Base-by-base conservation (phyloP, 2,329 filamentous ascomycete species). In the Sclerotinia sclerotiorum region DNA sequence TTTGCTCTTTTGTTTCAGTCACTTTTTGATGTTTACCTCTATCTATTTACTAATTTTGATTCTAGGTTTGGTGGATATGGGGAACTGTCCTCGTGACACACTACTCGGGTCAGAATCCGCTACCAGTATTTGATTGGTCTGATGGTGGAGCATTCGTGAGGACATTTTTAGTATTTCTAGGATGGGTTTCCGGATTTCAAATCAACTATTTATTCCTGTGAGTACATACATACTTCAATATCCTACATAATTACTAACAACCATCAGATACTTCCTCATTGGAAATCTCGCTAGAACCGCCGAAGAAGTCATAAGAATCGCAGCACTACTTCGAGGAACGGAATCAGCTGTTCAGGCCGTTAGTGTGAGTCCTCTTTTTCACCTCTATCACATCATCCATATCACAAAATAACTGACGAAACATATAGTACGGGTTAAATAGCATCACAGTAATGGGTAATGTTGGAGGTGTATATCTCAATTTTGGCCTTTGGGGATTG, bases 311-410 rank as follows among this genome's bases (percentile, higher is more conserved):
- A 85, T 93, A 55, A 84, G 90, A 0, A 88, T 89, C 73, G 85
- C 90, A 0, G 89, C 88, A 0, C 78, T 93, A 17, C 80, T 93
- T 3, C 83, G 90, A 67, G 90, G 88, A 0, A 90, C 88, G 0
- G 90, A 93, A 78, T 91, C 88, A 1, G 90, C 88, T 0, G 89
- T 88, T 80, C 90, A 93, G 76, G 90, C 89, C 8, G 79, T 93
- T 21, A 90, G 88, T 73, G 81, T 83, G 74, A 73, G 81, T 78
- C 63, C 1, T 21, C 13, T 3, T 7, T 19, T 21, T 42, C 2
- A 24, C 19, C 17, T 57, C 48, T 10, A 32, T 6, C 10, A 42
- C 35, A 2, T 52, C 21, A 49, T 32, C 2, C 0, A 6, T n/a
- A 32, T 2, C 3, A n/a, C 15, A 13, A 29, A 13, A 4, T 35